Base-by-base conservation (phyloP, 2,329 filamentous ascomycete genomes). In the Apiospora malaysiana region DNA sequence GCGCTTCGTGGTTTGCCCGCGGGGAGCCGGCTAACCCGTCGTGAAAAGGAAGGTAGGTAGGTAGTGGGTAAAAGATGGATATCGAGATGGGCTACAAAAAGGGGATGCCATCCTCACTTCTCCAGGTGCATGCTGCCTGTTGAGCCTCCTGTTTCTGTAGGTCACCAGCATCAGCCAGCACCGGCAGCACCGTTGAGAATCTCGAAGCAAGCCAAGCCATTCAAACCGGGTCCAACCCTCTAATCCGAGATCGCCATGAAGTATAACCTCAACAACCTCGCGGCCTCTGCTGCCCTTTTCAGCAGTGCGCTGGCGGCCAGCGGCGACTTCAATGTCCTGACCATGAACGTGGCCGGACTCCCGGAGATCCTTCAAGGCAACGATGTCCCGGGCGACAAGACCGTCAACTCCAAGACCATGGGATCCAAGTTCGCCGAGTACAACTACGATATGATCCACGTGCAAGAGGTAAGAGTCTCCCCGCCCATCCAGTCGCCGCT, bases 331-430 rank as follows among this genome's bases (percentile, higher is more conserved):
- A 79, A 72, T 47, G 71, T 78, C 68, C 70, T 79, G 51, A 77
- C 72, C 59, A 79, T 79, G 77, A 79, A 79, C 63, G 78, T 79
- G 32, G 78, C 78, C 32, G 78, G 78, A 6, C 69, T 79, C 40
- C 78, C 78, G 2, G 77, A 56, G 1, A 79, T 88, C 70, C 77
- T 92, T 66, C 88, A 91, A 72, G 79, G 77, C 75, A 92, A 92
- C 77, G 88, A 86, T 5, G 86, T 91, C 1, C 85, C 88, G 1
- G 90, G 90, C 27, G 87, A 91, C 78, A 92, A 92, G 80, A 81
- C 82, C 0, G 83, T 82, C 8, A 92, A 92, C 78, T 83, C 89
- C 1, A 81, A 81, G 12, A 78, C 80, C 40, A 91, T 92, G 67
- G 90, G 90, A 0, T 77, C 83, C 5, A 82, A 86, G 69, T 88